Percentiles rank a stretch among this genome's conserved stretches.
Evolutionary conservation across 1,284 basidiomycete species (phyloP).

Genomic region (Trametes pubescens): DNA sequence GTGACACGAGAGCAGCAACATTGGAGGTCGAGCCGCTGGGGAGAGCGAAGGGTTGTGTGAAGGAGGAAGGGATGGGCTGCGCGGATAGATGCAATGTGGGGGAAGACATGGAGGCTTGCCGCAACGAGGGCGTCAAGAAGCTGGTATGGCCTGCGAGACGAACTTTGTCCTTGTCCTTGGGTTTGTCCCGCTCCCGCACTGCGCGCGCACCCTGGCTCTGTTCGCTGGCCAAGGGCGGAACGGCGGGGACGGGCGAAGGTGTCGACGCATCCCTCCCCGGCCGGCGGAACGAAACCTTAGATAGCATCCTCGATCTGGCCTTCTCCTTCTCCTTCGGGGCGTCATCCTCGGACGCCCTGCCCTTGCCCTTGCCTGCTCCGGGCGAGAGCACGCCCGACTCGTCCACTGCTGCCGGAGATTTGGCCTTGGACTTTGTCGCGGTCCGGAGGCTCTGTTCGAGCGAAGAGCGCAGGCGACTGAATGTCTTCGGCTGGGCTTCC

Average conservation of each 20-base stretch:
- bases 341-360: constrained; percentile 44
- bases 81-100: constrained; percentile 69
- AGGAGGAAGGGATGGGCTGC: constrained; percentile 58
- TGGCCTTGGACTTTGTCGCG: constrained; percentile 62
- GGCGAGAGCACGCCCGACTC: constrained; percentile 51
- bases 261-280: constrained; percentile 52
- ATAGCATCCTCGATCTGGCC: constrained; percentile 52
- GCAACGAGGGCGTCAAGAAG: constrained; percentile 69
- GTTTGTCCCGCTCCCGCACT: constrained; percentile 44
- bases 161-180: constrained; percentile 41
- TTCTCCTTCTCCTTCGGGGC: constrained; percentile 48
- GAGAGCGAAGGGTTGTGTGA: constrained; percentile 56
- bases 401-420: constrained; percentile 50
- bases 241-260: constrained; percentile 50
- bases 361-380: constrained; percentile 52
- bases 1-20: constrained; percentile 50
- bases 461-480: constrained; percentile 70
- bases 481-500: constrained; percentile 58
- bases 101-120: constrained; percentile 75
- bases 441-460: constrained; percentile 71
- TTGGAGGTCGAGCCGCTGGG: constrained; percentile 55
- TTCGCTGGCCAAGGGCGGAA: constrained; percentile 39
- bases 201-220: constrained; percentile 42
- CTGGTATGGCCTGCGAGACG: constrained; percentile 61
- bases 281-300: constrained; percentile 64